Conservation (phyloP, 2,329 filamentous ascomycete species). For the Ophiostoma triangulosporum region DNA sequence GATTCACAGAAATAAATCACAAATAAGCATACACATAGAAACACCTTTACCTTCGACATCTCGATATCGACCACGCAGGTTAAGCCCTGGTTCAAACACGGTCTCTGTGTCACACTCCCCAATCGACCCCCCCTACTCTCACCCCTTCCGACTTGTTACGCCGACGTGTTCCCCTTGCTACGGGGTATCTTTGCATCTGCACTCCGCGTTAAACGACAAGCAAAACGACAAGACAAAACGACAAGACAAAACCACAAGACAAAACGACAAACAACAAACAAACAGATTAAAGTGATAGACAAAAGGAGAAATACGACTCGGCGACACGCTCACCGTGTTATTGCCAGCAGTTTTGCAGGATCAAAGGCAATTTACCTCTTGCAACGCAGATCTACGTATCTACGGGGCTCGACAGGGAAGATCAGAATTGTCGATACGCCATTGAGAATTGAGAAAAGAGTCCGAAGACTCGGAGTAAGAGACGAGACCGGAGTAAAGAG, state of each 20-base stretch:
- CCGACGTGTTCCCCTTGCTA: not conserved
- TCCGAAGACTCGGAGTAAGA: too few species aligned
- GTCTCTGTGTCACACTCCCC: not conserved
- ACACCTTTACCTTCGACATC: too few species aligned
- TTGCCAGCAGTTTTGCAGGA: not conserved
- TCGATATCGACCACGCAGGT: not conserved
- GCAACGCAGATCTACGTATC: constrained; percentile 1
- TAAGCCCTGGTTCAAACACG: not conserved
- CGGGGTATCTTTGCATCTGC: not conserved
- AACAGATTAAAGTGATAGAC: too few species aligned
- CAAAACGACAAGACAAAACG: not conserved
- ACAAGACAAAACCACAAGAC: not conserved
- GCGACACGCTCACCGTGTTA: not conserved
- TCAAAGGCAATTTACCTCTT: not conserved
- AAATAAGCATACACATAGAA: too few species aligned
- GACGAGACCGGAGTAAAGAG: too few species aligned
- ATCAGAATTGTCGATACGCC: not conserved
- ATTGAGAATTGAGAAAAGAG: too few species aligned
- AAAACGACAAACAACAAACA: too few species aligned
- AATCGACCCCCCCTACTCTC: not conserved
- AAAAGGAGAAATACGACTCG: not conserved
- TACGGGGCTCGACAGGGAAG: constrained; percentile 1
- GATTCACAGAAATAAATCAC: too few species aligned
- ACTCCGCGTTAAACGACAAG: not conserved
- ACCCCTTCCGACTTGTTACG: not conserved